Evolutionary conservation across 2,329 filamentous ascomycete species (phyloP).

Genomic region (Calonectria crousiana): DNA sequence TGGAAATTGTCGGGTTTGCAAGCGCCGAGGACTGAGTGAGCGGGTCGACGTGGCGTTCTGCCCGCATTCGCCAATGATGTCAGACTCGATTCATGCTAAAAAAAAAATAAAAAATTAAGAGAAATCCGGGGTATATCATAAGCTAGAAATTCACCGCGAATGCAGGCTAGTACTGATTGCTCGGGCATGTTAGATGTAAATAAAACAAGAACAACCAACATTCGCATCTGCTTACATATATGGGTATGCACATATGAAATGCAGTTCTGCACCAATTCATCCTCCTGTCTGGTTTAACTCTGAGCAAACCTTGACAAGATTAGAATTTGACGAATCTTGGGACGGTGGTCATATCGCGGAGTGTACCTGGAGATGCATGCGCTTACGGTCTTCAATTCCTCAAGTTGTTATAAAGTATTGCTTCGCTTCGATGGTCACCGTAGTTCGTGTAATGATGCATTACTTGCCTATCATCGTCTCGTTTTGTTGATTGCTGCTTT

Average conservation of each 20-base stretch:
- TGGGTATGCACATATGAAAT: background rate
- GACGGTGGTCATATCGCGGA: background rate
- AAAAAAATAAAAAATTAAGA: background rate
- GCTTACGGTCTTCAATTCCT: background rate
- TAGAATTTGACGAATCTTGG: background rate
- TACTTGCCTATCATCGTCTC: background rate
- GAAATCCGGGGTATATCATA: conserved; percentile 17
- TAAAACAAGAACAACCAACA: background rate
- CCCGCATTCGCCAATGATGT: conserved; percentile 18
- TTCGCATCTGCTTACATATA: background rate
- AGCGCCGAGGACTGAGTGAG: background rate
- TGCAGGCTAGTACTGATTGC: background rate
- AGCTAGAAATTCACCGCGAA: background rate
- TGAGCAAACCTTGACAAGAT: background rate
- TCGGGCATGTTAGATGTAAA: background rate
- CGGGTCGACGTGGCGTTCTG: background rate
- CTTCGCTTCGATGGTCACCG: background rate
- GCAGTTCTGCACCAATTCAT: background rate
- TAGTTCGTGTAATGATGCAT: background rate
- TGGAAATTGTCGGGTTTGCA: background rate
- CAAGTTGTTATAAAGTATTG: background rate
- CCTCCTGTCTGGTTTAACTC: background rate
- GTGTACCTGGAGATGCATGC: background rate
- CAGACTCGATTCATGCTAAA: background rate
- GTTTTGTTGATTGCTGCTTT: background rate